Base-by-base conservation (phyloP, 2,329 filamentous ascomycete genomes). In the Xylariales sp. region DNA sequence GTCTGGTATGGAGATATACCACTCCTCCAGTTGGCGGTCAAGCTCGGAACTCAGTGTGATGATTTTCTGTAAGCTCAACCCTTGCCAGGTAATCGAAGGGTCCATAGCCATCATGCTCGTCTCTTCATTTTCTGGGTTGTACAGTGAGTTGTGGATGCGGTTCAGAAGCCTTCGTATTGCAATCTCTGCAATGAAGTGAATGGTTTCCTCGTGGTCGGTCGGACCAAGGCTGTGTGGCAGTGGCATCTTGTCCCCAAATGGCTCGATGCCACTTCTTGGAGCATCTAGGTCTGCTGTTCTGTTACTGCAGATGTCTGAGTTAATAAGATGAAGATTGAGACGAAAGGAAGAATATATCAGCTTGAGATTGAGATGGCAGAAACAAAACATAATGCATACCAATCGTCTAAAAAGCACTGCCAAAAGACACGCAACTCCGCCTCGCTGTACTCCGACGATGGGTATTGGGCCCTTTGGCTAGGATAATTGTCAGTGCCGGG, bases 381-480 rank as follows among this genome's bases (percentile, higher is more conserved):
- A n/a, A n/a, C n/a, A n/a, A n/a, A n/a, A n/a, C n/a, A n/a, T n/a
- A n/a, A n/a, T n/a, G n/a, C 59, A 46, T 57, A 81, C 78, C 77
- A 86, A 61, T 88, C 84, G 21, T 85, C 66, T 49, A 86, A 81
- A 40, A 87, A 67, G 53, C 80, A 85, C 20, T 82, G 82, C 83
- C 83, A 88, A 46, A 83, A 86, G 2, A 78, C 75, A 40, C 82
- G 69, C 27, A 75, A 62, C 40, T 71, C 68, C 14, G 67, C 53
- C 45, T 79, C 71, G 40, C 70, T 52, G 10, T 45, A 50, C 15
- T 53, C 47, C 12, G 42, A 38, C 27, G 45, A 47, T 6, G 48
- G 38, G 32, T 46, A 36, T 27, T 45, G 40, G 7, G 42, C 34
- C 23, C 46, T 45, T 28, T 47, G 48, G 27, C 50, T 52, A 37